Evolutionary conservation across 2,329 filamentous ascomycete species (phyloP), one percentile per base, ranked within the genome.

Genomic region (Aspergillus glaucus): DNA sequence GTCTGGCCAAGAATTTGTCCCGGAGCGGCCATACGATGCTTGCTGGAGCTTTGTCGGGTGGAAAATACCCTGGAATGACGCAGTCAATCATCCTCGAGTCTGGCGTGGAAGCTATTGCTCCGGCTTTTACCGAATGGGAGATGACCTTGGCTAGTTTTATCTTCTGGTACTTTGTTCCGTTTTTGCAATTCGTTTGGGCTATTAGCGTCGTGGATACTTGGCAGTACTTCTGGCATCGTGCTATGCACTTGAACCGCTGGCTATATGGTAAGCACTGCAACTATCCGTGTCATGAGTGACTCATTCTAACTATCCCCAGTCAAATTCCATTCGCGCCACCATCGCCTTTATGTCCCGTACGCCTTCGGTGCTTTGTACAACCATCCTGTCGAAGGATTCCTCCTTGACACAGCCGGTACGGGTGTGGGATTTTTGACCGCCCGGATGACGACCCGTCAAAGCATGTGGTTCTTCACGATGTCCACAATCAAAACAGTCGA

Each of bases 241-340:
- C 86, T 50, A 98, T 98, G 93, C 93, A 98, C 72, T 79, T 93
- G 75, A 96, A 97, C 75, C 91, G 88, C 70, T 97, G 88, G 87
- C 79, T 98, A 59, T 97, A 97, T 77, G 86, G 88, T 93, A 77
- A 71, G 87, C 80, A 6, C 12, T 44, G 17, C 40, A 6, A 7
- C 14, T 15, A 41, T 39, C 42, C 4, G 17, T 14, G 24, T 7
- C 39, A 19, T n/a, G 6, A 19, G 21, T 22, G 22, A 42, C 8
- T 4, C n/a, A 15, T 32, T 9, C 15, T 53, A 26, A 52, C 63
- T 59, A 46, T 24, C 7, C 43, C n/a, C 37, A 92, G 87, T 84
- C 54, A 87, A 85, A 47, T 93, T 96, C 74, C 93, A 97, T 74
- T 92, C 91, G 43, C 85, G 92, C 51, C 93, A 98, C 70, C 93